Base-by-base conservation (phyloP, 2,329 filamentous ascomycete genomes). In the Paraphoma chrysanthemicola region DNA sequence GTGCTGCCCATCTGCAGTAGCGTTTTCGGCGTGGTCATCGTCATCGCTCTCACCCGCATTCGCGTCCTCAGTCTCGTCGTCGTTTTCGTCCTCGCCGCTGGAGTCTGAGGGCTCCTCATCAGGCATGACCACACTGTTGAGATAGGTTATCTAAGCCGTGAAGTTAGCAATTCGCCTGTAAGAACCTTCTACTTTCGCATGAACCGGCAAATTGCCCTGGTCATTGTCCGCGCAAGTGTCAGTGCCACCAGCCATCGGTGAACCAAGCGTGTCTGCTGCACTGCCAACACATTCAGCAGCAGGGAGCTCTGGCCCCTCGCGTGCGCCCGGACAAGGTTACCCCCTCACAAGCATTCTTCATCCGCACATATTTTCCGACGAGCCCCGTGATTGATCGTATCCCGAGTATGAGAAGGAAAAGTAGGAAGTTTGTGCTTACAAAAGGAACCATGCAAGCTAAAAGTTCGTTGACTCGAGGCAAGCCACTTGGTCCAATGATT, bases 381-480 rank as follows among this genome's bases (percentile, higher is more conserved):
- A 23, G 23, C 23, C 23, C 23, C 23, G 23, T 23, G 33, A 36
- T 10, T 36, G 10, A 4, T 36, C 33, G 33, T 14, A 36, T 36
- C 2, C 14, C 33, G 33, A 23, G 23, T 23, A 23, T 36, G 33
- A 36, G 33, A 10, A 36, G 33, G 7, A 14, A 36, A 36, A 36
- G 33, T 10, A 36, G 6, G 33, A 36, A 10, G 33, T 36, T 14
- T 36, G 33, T 36, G 16, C 39, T 42, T 80, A 96, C 92, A 80
- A 94, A 96, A 42, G 88, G 88, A 60, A 87, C 86, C 84, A 97
- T 85, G 49, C 86, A 83, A 31, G 82, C 80, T 62, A 97, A 79
- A 18, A 92, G 78, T 39, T 85, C 82, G 49, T 83, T 81, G 50
- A 97, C 82, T 68, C 85, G 85, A 30, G 88, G 84, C 76, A 92